These are phyloP conservation scores for Malus asiatica DNA, from an alignment of 306 rosid genomes.

Conservation along the genomic window DNA sequence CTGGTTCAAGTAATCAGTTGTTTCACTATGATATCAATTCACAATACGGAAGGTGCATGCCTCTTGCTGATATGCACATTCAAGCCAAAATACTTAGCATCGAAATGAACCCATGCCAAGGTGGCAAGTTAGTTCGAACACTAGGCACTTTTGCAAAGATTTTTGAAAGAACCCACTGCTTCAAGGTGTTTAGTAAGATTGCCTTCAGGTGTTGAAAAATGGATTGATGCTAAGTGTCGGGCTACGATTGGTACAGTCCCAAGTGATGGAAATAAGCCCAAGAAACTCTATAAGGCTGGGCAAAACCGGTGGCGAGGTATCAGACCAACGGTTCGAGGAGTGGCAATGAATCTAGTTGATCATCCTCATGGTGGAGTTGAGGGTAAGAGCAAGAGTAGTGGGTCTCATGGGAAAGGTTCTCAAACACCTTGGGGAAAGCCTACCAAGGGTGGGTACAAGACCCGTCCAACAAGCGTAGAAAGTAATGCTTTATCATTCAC, in stretches of 20 bases:
- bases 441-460: conserved; percentile 69
- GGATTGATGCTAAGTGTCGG: conserved; percentile 61
- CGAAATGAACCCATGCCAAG: conserved; percentile 79
- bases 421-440: conserved; percentile 88
- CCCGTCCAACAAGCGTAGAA: conserved; percentile 61
- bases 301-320: conserved; percentile 74
- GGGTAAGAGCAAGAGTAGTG: conserved; percentile 78
- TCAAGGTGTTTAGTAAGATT: conserved; percentile 51
- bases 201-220: conserved; percentile 63
- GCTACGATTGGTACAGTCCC: conserved; percentile 78
- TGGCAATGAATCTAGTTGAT: conserved; percentile 84
- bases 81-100: conserved; percentile 86
- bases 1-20: conserved; percentile 17
- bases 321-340: conserved; percentile 74
- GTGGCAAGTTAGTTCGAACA: conserved; percentile 81
- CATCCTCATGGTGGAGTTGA: conserved; percentile 95
- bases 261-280: conserved; percentile 60
- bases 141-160: conserved; percentile 86
- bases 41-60: conserved; percentile 80
- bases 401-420: conserved; percentile 41
- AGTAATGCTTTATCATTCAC: conserved; percentile 14
- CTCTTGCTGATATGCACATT: conserved; percentile 68
- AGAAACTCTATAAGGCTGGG: conserved; percentile 74
- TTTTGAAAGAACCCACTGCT: conserved; percentile 54
- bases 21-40: conserved; percentile 67